Conservation (phyloP, 192 early-diverging fungal genomes). For the Linnemannia schmuckeri region DNA sequence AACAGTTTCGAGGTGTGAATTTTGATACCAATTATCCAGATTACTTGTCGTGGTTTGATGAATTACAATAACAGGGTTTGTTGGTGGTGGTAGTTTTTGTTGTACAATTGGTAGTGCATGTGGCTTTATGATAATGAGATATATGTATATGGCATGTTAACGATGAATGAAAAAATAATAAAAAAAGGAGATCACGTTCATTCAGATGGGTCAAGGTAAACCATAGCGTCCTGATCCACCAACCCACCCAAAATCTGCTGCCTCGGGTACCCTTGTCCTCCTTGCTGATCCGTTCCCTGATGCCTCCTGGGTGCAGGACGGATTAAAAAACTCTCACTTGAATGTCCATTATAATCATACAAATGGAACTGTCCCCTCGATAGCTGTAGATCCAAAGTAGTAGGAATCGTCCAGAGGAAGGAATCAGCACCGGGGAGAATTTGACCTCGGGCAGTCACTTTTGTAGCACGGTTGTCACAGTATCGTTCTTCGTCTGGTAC, state of each 20-base stretch:
- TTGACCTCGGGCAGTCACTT: conserved; percentile 27
- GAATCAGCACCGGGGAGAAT: conserved; percentile 6
- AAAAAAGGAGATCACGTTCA: not conserved
- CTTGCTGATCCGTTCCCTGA: not conserved
- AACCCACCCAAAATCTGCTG: not conserved
- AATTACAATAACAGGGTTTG: not conserved
- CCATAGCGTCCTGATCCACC: not conserved
- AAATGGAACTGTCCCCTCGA: conserved; percentile 34
- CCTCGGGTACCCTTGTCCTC: not conserved
- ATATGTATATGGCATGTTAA: not conserved
- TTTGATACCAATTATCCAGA: not conserved
- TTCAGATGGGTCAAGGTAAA: not conserved
- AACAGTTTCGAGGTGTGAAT: not conserved
- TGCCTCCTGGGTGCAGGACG: not conserved
- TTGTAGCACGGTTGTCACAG: conserved; percentile 42
- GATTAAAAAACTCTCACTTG: conserved; percentile 26
- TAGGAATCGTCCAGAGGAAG: conserved; percentile 34
- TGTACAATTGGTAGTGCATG: not conserved
- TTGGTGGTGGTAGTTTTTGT: not conserved
- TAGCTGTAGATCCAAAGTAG: conserved; percentile 35
- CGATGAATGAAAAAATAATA: not conserved
- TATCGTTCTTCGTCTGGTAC: conserved; percentile 21
- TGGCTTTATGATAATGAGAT: not conserved
- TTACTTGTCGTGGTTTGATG: not conserved
- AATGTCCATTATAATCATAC: conserved; percentile 43